Conservation (phyloP, 768 basidiomycete species). For the Lactarius vividus region DNA sequence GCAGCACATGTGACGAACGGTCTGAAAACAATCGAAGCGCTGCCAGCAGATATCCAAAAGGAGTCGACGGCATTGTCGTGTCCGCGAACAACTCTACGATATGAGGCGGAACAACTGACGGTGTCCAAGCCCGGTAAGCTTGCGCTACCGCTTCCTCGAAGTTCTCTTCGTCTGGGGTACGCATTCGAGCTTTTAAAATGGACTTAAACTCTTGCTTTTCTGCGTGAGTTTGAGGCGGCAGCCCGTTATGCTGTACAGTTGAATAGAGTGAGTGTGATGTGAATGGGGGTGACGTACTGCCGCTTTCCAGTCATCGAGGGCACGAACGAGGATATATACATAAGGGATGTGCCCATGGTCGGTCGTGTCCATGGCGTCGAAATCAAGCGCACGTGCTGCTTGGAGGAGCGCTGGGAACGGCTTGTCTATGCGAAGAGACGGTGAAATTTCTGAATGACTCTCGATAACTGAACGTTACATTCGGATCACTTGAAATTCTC, state of each 20-base stretch:
- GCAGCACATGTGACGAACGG: constrained; percentile 60
- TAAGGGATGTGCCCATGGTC: constrained; percentile 91
- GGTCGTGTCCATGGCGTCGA: constrained; percentile 78
- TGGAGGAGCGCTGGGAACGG: constrained; percentile 82
- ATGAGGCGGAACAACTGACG: constrained; percentile 40
- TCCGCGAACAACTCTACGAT: constrained; percentile 24
- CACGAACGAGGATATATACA: constrained; percentile 82
- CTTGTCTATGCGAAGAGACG: constrained; percentile 80
- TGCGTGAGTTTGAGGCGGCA: constrained; percentile 48
- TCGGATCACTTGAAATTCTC: background rate
- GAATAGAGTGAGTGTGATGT: background rate
- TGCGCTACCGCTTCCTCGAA: constrained; percentile 93
- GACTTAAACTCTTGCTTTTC: constrained; percentile 82
- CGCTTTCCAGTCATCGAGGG: constrained; percentile 79
- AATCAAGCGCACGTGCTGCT: constrained; percentile 68
- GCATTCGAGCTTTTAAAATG: constrained; percentile 55
- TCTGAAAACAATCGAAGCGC: constrained; percentile 66
- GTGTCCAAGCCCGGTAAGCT: constrained; percentile 77
- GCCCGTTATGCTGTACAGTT: constrained; percentile 58
- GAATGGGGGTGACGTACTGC: constrained; percentile 44
- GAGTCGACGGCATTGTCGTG: background rate
- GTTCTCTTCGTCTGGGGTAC: constrained; percentile 91
- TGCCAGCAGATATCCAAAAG: constrained; percentile 45
- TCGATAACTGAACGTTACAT: constrained; percentile 64
- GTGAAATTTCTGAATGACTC: constrained; percentile 74